Conservation (phyloP, 192 early-diverging fungal genomes). For the Linderina pennispora region DNA sequence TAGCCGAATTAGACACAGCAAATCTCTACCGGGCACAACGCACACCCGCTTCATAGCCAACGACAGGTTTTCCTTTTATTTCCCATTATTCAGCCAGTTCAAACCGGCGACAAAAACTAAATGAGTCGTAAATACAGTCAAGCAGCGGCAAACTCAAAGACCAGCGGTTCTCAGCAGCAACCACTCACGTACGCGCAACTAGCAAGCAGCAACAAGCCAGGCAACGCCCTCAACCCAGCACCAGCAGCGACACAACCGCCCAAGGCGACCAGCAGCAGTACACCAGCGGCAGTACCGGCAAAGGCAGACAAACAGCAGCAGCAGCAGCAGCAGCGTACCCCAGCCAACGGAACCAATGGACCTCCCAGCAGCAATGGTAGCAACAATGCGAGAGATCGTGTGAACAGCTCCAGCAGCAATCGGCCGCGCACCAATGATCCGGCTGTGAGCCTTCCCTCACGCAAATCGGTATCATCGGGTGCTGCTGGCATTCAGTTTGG, state of each 20-base stretch:
- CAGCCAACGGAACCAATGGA: constrained; percentile 20
- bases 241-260: constrained; percentile 3
- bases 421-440: constrained; percentile 26
- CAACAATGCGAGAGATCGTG: constrained; percentile 2
- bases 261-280: background rate
- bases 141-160: constrained; percentile 36
- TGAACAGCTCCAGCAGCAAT: constrained; percentile 3
- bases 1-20: no score
- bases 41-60: no score
- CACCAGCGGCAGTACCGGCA: background rate
- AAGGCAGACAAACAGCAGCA: constrained; percentile 6
- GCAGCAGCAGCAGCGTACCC: constrained; percentile 22
- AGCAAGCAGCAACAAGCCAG: constrained; percentile 13
- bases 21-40: no score
- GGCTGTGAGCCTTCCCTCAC: constrained; percentile 35
- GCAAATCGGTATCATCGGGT: constrained; percentile 31
- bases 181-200: constrained; percentile 37
- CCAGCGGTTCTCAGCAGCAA: constrained; percentile 41
- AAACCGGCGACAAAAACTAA: no score
- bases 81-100: no score
- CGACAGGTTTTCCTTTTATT: no score
- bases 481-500: constrained; percentile 47
- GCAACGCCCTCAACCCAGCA: constrained; percentile 7
- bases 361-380: constrained; percentile 7
- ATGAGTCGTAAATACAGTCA: constrained; percentile 43